These are phyloP conservation scores for Staphylotrichum longicolle DNA, from an alignment of 495 filamentous ascomycete species.

Conservation along the genomic window DNA sequence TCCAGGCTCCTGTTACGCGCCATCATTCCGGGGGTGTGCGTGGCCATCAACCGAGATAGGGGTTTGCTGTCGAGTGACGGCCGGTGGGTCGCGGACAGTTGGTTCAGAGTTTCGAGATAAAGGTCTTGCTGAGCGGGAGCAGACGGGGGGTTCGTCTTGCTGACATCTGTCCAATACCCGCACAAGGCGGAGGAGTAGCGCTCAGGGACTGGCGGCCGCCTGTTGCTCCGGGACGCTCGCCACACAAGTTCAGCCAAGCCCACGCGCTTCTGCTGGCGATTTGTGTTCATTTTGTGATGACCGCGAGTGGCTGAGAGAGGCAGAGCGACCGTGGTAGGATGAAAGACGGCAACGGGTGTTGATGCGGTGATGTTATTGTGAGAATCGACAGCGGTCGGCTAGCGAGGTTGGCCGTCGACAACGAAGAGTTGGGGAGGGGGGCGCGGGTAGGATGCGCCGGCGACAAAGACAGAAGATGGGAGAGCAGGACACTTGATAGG, in stretches of 20 bases:
- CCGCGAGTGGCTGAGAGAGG: too few species aligned
- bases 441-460: too few species aligned
- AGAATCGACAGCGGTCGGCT: too few species aligned
- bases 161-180: background rate
- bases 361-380: too few species aligned
- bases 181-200: constrained; percentile 12
- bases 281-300: constrained; percentile 16
- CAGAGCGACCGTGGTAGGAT: too few species aligned
- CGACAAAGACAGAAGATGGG: too few species aligned
- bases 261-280: constrained; percentile 7
- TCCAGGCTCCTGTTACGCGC: too few species aligned
- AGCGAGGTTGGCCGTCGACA: too few species aligned
- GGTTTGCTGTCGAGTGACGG: constrained; percentile 18
- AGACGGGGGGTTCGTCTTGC: background rate
- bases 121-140: constrained; percentile 5
- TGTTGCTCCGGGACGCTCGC: background rate
- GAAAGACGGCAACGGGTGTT: too few species aligned
- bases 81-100: constrained; percentile 15
- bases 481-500: too few species aligned
- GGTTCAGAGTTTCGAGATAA: constrained; percentile 17
- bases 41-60: background rate
- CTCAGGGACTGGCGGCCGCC: background rate
- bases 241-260: background rate
- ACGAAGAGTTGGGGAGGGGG: too few species aligned
- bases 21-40: too few species aligned